Evolutionary conservation across 371 early-diverging fungal genomes (phyloP).

Genomic region (Mortierella sp.): DNA sequence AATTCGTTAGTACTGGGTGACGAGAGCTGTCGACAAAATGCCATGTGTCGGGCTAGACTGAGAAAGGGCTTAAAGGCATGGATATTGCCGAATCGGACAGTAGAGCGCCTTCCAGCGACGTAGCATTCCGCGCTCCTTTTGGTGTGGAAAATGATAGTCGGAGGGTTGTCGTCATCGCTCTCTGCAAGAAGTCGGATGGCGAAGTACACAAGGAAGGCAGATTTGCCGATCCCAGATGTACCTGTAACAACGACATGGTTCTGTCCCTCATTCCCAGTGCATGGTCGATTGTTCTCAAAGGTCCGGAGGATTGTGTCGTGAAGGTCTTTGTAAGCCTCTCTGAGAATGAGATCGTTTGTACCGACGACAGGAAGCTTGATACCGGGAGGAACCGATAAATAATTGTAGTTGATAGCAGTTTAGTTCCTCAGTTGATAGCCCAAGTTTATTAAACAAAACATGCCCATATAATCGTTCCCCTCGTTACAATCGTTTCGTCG

Average conservation of each 20-base stretch:
- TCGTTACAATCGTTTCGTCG: too few relatives aligned
- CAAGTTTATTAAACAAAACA: too few relatives aligned
- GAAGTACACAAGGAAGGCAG: constrained; percentile 32
- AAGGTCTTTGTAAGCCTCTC: constrained; percentile 26
- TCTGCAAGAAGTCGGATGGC: constrained; percentile 26
- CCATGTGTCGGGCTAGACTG: constrained; percentile 26
- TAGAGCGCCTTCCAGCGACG: constrained; percentile 23
- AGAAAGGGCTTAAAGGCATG: constrained; percentile 31
- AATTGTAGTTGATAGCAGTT: too few relatives aligned
- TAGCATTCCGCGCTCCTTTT: constrained; percentile 10
- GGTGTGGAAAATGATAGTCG: constrained; percentile 27
- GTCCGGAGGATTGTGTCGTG: neutral
- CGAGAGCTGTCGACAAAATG: constrained; percentile 38
- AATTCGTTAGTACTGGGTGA: neutral
- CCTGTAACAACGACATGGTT: too few relatives aligned
- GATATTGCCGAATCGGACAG: constrained; percentile 24
- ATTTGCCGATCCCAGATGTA: constrained; percentile 25
- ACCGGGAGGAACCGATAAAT: too few relatives aligned
- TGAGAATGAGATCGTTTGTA: constrained; percentile 13
- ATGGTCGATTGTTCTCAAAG: neutral
- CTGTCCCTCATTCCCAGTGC: too few relatives aligned
- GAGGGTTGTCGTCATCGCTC: constrained; percentile 23
- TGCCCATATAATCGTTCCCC: too few relatives aligned
- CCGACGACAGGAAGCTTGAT: neutral
- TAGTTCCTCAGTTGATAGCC: too few relatives aligned